phyloP scores from a whole-genome alignment of 1,284 basidiomycete species.

The Cutaneotrichosporon sp. region DNA sequence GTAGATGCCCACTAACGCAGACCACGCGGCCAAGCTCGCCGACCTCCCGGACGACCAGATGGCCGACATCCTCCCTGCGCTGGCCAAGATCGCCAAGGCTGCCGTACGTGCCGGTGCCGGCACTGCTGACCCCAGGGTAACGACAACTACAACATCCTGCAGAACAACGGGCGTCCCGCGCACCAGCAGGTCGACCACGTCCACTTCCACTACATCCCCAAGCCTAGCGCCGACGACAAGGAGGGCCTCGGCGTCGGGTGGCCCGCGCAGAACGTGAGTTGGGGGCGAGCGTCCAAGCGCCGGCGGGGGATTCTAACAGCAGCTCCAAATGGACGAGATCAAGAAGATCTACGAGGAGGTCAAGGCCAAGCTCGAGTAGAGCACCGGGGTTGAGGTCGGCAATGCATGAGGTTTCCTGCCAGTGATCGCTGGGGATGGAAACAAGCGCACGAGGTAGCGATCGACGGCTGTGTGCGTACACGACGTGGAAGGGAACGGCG shows the following conservation, averaged over 20 bases:
- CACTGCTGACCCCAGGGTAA: conserved; percentile 51
- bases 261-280: conserved; percentile 58
- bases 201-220: conserved; percentile 82
- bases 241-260: conserved; percentile 76
- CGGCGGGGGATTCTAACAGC: conserved; percentile 3
- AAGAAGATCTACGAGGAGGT: conserved; percentile 16
- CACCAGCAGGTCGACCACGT: conserved; percentile 82
- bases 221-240: conserved; percentile 65
- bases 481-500: background rate
- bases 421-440: no score
- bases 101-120: background rate
- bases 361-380: conserved; percentile 17
- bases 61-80: conserved; percentile 68
- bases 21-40: conserved; percentile 74
- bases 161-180: conserved; percentile 80
- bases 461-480: background rate
- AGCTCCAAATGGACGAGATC: conserved; percentile 20
- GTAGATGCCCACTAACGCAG: conserved; percentile 53
- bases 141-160: conserved; percentile 84
- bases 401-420: background rate
- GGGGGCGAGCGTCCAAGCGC: background rate
- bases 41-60: conserved; percentile 80
- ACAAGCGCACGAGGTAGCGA: background rate
- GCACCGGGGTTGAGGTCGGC: background rate
- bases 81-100: conserved; percentile 80